phyloP scores from a whole-genome alignment of 352 stramenopile genomes.

The Halophytophthora batemanensis region DNA sequence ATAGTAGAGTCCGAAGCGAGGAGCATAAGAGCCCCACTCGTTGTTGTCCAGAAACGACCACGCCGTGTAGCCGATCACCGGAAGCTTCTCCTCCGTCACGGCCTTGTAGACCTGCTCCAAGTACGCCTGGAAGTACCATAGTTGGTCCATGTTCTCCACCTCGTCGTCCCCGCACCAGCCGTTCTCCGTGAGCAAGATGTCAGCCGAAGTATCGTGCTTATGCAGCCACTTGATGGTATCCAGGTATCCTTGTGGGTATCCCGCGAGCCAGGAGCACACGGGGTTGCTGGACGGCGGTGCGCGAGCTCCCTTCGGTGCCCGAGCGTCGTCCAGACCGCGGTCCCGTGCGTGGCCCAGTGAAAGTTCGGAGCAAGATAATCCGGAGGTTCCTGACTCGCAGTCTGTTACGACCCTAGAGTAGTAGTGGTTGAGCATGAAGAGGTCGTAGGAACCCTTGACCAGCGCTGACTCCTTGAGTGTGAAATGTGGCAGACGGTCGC shows the following conservation, averaged over 20 bases:
- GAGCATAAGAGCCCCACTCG: slow-evolving; percentile 87
- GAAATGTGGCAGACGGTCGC: slow-evolving; percentile 84
- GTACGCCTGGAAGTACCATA: slow-evolving; percentile 57
- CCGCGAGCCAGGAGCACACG: slow-evolving; percentile 39
- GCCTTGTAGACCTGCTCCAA: slow-evolving; percentile 59
- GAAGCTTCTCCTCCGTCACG: slow-evolving; percentile 54
- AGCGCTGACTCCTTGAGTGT: slow-evolving; percentile 63
- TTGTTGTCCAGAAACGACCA: slow-evolving; percentile 96
- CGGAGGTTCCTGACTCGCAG: slow-evolving; percentile 33
- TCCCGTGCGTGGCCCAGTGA: slow-evolving; percentile 42
- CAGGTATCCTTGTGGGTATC: slow-evolving; percentile 51
- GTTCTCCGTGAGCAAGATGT: slow-evolving; percentile 69
- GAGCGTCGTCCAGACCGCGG: slow-evolving; percentile 47
- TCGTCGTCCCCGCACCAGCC: slow-evolving; percentile 54
- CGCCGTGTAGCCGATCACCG: slow-evolving; percentile 90
- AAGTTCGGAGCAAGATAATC: slow-evolving; percentile 29
- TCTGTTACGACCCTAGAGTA: slow-evolving; percentile 47
- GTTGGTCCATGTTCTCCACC: slow-evolving; percentile 49
- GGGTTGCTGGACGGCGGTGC: slow-evolving; percentile 15
- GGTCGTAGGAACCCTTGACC: slow-evolving; percentile 88
- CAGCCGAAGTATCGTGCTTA: slow-evolving; percentile 33
- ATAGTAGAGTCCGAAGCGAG: slow-evolving; percentile 53
- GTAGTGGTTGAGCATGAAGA: slow-evolving; percentile 96
- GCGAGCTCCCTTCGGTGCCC: slow-evolving; percentile 53
- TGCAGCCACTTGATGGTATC: slow-evolving; percentile 70